These are phyloP conservation scores for Limonomyces culmigenus DNA, from an alignment of 1,284 basidiomycete genomes.

Conservation along the genomic window DNA sequence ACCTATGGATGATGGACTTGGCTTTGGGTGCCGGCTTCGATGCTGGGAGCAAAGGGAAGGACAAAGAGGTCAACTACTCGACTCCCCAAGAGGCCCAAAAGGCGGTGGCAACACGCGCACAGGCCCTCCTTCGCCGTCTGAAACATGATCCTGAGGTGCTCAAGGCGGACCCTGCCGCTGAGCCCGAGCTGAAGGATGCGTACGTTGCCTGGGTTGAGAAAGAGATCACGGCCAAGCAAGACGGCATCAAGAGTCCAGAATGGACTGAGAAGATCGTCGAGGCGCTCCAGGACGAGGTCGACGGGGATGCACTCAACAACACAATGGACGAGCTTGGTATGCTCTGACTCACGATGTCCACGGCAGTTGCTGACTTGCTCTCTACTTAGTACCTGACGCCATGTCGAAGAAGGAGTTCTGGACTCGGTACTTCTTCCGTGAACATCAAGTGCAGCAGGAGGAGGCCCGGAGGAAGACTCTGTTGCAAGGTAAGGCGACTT, in stretches of 20 bases:
- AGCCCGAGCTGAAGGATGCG: constrained; percentile 33
- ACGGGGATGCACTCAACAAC: constrained; percentile 40
- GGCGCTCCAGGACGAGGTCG: constrained; percentile 27
- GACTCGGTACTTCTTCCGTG: constrained; percentile 85
- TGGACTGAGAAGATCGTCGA: constrained; percentile 37
- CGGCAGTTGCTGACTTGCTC: not conserved
- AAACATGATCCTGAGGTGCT: constrained; percentile 64
- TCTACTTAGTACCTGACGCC: constrained; percentile 44
- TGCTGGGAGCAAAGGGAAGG: constrained; percentile 23
- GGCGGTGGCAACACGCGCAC: constrained; percentile 57
- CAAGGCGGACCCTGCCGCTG: constrained; percentile 57
- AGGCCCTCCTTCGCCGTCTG: constrained; percentile 59
- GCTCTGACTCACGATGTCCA: constrained; percentile 9
- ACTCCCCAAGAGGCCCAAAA: constrained; percentile 23
- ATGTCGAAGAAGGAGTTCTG: constrained; percentile 67
- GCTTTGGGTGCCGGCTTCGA: constrained; percentile 20
- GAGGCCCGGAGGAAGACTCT: constrained; percentile 71
- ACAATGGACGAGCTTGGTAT: constrained; percentile 47
- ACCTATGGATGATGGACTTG: constrained; percentile 48
- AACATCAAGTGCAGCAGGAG: constrained; percentile 70
- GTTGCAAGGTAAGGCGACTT: constrained; percentile 39
- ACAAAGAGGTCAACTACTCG: constrained; percentile 16
- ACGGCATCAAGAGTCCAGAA: constrained; percentile 34
- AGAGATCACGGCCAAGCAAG: constrained; percentile 32
- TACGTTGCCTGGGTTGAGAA: constrained; percentile 46